These are phyloP conservation scores for Mortierella claussenii DNA, from an alignment of 192 early-diverging fungal genomes.

Conservation along the genomic window DNA sequence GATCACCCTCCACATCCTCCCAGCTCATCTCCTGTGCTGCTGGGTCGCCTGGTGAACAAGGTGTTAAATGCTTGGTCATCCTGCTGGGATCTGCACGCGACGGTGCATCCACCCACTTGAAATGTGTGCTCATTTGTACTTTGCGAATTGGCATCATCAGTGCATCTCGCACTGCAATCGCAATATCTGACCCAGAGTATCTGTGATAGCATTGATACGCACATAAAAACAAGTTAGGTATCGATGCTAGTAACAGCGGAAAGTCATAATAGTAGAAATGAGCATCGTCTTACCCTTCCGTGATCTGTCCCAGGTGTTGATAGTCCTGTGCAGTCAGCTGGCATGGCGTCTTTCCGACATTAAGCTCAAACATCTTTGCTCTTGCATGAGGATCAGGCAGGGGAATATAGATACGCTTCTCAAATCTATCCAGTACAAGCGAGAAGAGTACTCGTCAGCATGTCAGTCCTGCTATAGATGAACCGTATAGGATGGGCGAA, in stretches of 20 bases:
- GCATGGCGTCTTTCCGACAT: constrained; percentile 93
- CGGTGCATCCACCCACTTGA: constrained; percentile 78
- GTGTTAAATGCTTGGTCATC: constrained; percentile 77
- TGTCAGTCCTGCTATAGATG: no score
- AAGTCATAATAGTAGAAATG: no score
- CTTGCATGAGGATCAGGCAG: constrained; percentile 91
- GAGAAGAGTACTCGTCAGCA: no score
- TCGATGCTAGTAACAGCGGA: no score
- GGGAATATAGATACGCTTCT: constrained; percentile 98
- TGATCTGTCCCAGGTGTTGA: constrained; percentile 77
- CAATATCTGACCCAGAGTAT: constrained; percentile 97
- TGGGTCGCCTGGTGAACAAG: constrained; percentile 94
- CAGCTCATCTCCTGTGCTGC: constrained; percentile 89
- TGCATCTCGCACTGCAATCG: constrained; percentile 93
- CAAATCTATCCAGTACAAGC: constrained; percentile 81
- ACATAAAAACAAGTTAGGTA: no score
- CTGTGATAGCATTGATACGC: constrained; percentile 30
- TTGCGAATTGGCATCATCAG: constrained; percentile 98
- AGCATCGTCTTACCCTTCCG: constrained; percentile 72
- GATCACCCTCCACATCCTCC: constrained; percentile 84
- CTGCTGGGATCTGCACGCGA: constrained; percentile 61
- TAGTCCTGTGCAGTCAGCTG: constrained; percentile 79
- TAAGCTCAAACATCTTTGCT: constrained; percentile 90
- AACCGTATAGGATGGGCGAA: background rate
- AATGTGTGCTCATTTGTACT: constrained; percentile 94